Base-by-base conservation (phyloP, 2,329 filamentous ascomycete genomes). In the Cytospora leucostoma region DNA sequence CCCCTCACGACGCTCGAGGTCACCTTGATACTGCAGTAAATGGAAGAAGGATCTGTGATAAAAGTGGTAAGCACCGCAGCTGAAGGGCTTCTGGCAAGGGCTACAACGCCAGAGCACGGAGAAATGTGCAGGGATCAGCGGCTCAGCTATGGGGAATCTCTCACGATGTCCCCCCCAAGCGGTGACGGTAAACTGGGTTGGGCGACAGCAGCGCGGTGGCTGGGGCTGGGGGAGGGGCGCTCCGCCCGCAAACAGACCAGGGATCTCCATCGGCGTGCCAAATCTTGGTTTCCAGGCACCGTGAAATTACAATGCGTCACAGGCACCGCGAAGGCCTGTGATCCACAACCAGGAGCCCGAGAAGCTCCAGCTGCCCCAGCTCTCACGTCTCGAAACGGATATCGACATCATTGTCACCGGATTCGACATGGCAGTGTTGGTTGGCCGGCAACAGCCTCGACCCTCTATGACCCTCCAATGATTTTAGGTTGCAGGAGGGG, bases 141-240 rank as follows among this genome's bases (percentile, higher is more conserved):
- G 40, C 10, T n/a, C 40, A 44, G 40, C 40, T 15, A 6, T 44
- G 40, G 40, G 27, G n/a, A 44, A 44, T 19, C 15, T n/a, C 11
- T 19, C 17, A 44, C 40, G 3, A 47, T 47, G n/a, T n/a, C 21
- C 7, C 44, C n/a, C n/a, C 44, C n/a, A 61, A 44, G 59, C 59
- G 59, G 59, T 61, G 59, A 61, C 59, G 59, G 57, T 11, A 53
- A 52, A 53, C 32, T 34, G n/a, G 15, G 27, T 55, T 19, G 51
- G 59, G 38, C 19, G 50, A 38, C 49, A 40, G 51, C 53, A 55
- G 47, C 51, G 51, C 38, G 59, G 59, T 61, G 59, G 59, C 59
- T 61, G 59, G 59, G 59, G 38, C 59, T 61, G 51, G n/a, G n/a
- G 44, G 44, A 12, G 44, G 44, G n/a, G 7, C 4, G 17, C 12